Base-by-base conservation (phyloP, 352 stramenopile genomes). In the Pythium myriotylum region DNA sequence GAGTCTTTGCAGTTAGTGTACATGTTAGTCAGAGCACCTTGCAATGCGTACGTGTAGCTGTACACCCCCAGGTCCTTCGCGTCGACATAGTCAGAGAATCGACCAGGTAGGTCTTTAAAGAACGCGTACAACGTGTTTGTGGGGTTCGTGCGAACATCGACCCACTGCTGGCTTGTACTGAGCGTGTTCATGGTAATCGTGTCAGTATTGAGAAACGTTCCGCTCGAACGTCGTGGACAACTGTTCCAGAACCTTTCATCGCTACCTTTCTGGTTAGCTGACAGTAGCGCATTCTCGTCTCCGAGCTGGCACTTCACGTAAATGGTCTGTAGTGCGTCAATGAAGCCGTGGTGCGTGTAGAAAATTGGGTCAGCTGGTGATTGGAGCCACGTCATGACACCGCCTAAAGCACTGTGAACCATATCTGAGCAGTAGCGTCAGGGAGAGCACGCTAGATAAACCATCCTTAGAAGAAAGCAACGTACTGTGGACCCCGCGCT, bases 11-110 rank as follows among this genome's bases (percentile, higher is more conserved):
- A 90, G 42, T 81, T 76, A 6, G 62, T 65, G 40, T 80, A 81
- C 75, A 88, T 79, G 57, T 74, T 81, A 22, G 63, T 57, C n/a
- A 88, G 37, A 6, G 61, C 67, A 1, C 77, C 78, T 14, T 63
- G 77, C 50, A 88, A 62, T 4, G 67, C 37, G 69, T 91, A 89
- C 37, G 74, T 73, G 74, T 88, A 90, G 64, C 71, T 89, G 68
- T 89, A 81, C 19, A 69, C 54, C 2, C 74, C 73, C n/a, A 88
- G 50, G 45, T 84, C 72, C 35, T 77, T 83, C 8, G 69, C 70
- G 42, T 88, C 81, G 1, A 84, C 54, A 46, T 81, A 81, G 16
- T 79, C 68, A 0, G 26, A 42, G 57, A 75, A 84, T 9, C 51
- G 73, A 12, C 37, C 54, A 0, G 81, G 81, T 0, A 91, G 32